A percentile compares a stretch with the other conserved stretches of the same genome.
phyloP scores from a whole-genome alignment of 1,284 basidiomycete species.

The Heterobasidion annosum region DNA sequence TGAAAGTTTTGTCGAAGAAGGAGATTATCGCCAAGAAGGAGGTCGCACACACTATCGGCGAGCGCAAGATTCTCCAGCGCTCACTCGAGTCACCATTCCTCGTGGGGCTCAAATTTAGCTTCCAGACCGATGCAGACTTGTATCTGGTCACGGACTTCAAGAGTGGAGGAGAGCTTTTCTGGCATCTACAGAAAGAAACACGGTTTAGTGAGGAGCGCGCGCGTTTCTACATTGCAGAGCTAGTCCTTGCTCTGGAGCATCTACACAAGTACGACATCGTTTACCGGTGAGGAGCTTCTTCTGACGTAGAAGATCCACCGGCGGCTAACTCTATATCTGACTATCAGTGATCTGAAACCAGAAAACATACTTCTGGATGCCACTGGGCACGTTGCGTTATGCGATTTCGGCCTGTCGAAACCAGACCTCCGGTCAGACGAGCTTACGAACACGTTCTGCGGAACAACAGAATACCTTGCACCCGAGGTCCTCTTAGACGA shows the following conservation, averaged over 20 bases:
- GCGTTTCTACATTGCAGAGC: constrained; percentile 92
- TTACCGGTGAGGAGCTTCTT: constrained; percentile 58
- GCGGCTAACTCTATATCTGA: background rate
- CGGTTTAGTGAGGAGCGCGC: constrained; percentile 90
- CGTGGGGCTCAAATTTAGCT: constrained; percentile 96
- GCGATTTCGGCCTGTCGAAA: constrained; percentile 96
- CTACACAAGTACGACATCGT: constrained; percentile 97
- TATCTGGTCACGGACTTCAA: constrained; percentile 99
- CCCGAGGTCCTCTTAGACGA: constrained; percentile 99
- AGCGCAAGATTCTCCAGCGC: constrained; percentile 96
- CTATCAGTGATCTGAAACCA: constrained; percentile 80
- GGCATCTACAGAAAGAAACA: constrained; percentile 95
- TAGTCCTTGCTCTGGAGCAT: constrained; percentile 91
- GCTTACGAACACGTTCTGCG: constrained; percentile 96
- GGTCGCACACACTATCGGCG: constrained; percentile 98
- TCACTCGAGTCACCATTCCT: constrained; percentile 95
- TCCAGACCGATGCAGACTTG: constrained; percentile 93
- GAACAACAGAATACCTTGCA: constrained; percentile 95
- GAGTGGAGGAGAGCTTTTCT: constrained; percentile 96
- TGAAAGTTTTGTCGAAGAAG: constrained; percentile 99
- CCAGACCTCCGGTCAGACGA: constrained; percentile 91
- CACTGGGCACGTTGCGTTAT: constrained; percentile 93
- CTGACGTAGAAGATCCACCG: background rate
- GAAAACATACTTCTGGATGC: constrained; percentile 97
- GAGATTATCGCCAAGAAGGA: constrained; percentile 99